Evolutionary conservation across 352 stramenopile species (phyloP).

Genomic region (Pythium myriotylum): DNA sequence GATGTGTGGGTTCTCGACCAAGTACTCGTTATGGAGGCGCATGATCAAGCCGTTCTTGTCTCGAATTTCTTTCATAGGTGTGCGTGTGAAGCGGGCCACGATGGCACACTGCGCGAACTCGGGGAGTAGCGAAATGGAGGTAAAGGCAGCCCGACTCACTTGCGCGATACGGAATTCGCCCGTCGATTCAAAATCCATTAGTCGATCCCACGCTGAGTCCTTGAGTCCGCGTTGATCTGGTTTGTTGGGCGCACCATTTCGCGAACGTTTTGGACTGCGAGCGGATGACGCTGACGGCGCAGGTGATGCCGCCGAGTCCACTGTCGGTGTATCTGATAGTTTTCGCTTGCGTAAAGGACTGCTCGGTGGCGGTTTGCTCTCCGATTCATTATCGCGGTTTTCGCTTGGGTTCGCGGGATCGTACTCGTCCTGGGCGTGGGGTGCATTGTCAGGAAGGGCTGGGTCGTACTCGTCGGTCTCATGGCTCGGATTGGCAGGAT

Average conservation of each 20-base stretch:
- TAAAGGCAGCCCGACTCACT: conserved; percentile 71
- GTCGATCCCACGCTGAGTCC: conserved; percentile 68
- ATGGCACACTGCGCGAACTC: conserved; percentile 80
- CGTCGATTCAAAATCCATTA: conserved; percentile 72
- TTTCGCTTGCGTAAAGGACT: conserved; percentile 23
- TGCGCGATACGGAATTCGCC: conserved; percentile 69
- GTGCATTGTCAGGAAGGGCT: conserved; percentile 18
- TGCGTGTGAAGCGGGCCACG: conserved; percentile 67
- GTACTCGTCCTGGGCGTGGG: conserved; percentile 25
- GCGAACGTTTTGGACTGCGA: conserved; percentile 21
- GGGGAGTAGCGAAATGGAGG: conserved; percentile 62
- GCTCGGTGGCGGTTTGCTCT: background rate
- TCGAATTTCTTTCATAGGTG: conserved; percentile 56
- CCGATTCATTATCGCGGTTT: background rate
- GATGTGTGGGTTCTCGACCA: conserved; percentile 73
- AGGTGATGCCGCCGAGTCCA: conserved; percentile 2
- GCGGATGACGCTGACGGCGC: conserved; percentile 1
- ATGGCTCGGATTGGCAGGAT: background rate
- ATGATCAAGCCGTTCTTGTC: conserved; percentile 84
- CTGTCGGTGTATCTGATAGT: conserved; percentile 8
- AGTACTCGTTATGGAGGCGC: conserved; percentile 72
- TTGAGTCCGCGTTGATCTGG: conserved; percentile 42
- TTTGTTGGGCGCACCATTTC: conserved; percentile 5
- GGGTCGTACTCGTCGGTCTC: conserved; percentile 43
- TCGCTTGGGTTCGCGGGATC: conserved; percentile 26